A percentile compares a stretch with the other conserved stretches of the same genome.
Conservation (phyloP, 805 yeast species). For the Candida hispaniensis region DNA sequence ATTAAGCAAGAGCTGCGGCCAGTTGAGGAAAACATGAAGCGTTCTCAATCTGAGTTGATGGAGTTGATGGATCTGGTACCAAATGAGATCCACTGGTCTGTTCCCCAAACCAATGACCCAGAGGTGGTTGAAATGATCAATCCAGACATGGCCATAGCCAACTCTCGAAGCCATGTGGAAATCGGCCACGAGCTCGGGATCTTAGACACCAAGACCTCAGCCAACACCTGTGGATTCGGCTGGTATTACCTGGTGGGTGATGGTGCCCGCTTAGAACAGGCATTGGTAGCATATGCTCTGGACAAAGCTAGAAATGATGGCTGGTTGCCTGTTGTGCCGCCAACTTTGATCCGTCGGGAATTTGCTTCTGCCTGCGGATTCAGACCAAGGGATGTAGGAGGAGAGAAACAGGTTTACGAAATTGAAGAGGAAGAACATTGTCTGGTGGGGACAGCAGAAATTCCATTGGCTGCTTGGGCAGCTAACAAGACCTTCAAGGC, state of each 20-base stretch:
- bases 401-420: slow-evolving; percentile 71
- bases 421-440: slow-evolving; percentile 44
- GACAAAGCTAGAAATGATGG: slow-evolving; percentile 55
- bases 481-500: slow-evolving; percentile 38
- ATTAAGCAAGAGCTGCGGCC: slow-evolving; percentile 1
- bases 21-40: not conserved
- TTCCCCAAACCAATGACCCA: slow-evolving; percentile 5
- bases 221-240: slow-evolving; percentile 55
- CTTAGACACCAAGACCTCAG: slow-evolving; percentile 60
- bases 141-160: slow-evolving; percentile 3
- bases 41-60: slow-evolving; percentile 2
- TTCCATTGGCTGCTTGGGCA: slow-evolving; percentile 75
- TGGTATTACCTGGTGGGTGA: slow-evolving; percentile 80
- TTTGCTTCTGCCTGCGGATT: slow-evolving; percentile 86
- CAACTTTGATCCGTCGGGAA: slow-evolving; percentile 71
- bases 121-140: slow-evolving; percentile 14
- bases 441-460: slow-evolving; percentile 90
- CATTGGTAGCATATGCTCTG: slow-evolving; percentile 70
- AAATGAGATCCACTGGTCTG: slow-evolving; percentile 6
- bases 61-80: slow-evolving; percentile 13
- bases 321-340: slow-evolving; percentile 66
- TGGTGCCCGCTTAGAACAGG: slow-evolving; percentile 84
- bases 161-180: slow-evolving; percentile 39
- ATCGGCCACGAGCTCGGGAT: slow-evolving; percentile 61
- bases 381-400: slow-evolving; percentile 79